Evolutionary conservation across 306 rosid genomes (phyloP), one percentile per base, ranked within the genome.

Genomic region (Inga laurina): DNA sequence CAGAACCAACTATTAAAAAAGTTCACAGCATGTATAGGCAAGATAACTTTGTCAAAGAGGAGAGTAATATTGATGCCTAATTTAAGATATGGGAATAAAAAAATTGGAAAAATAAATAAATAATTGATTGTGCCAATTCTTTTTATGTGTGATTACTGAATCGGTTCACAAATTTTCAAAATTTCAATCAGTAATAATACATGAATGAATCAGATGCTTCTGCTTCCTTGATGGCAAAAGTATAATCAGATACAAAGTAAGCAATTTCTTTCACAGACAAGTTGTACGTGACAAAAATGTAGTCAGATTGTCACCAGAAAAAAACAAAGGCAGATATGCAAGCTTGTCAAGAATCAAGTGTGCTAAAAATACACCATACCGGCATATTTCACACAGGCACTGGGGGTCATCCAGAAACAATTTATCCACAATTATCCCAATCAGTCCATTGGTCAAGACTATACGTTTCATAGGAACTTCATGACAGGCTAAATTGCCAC

Each of bases 401-500:
- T 87, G 99, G 83, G 94, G 88, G 74, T 93, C 98, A 73, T 93
- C 97, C 80, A 92, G 16, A 88, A 87, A 91, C 70, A 96, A 79
- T 81, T 90, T 97, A 65, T 83, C 88, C 74, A 92, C 90, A 79
- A 93, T 85, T 44, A 74, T 77, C 77, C 88, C 92, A 73, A 88
- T 78, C 83, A 96, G 82, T 85, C 93, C 93, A 68, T 88, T 84
- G 76, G 90, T 87, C 5, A 89, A 83, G 80, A 88, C 83, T 79
- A 96, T 73, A 62, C 24, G 87, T 82, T 88, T 86, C 93, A 91
- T 84, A 21, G 84, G 93, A 85, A 78, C 87, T 83, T 93, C 93
- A 59, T 96, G 97, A 86, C 98, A 96, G 59, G 97, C 96, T 71
- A 93, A 93, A 88, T 96, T 96, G 83, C 97, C 98, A 61, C 94